Base-by-base conservation (phyloP, 2,329 filamentous ascomycete species). In the Stagonosporopsis chrysanthemi region DNA sequence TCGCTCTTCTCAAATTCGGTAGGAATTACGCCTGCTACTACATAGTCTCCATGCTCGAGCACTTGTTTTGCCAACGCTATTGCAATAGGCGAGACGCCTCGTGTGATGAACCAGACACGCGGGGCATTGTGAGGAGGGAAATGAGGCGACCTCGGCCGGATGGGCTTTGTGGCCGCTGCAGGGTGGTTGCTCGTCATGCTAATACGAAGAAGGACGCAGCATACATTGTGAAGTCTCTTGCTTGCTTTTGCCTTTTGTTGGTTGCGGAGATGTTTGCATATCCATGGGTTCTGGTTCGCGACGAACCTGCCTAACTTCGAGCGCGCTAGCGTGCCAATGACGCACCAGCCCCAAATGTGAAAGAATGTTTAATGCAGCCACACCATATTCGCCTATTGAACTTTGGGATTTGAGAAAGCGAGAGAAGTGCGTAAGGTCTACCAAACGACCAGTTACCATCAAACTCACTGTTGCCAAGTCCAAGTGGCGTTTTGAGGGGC, bases 91-190 rank as follows among this genome's bases (percentile, higher is more conserved):
- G 92, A 94, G 58, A 94, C 86, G 31, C 91, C 91, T 57, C 91
- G 89, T 11, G 93, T 97, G 64, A 99, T 81, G 72, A 99, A 88
- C 95, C 95, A 98, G 70, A 94, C 91, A 70, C 94, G 89, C 47
- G 93, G 92, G 46, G 82, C 83, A 71, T 83, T 82, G 75, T 87
- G 85, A 28, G 81, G 78, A 39, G 86, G 86, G 65, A 87, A 88
- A 58, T 84, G 84, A 40, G 80, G 80, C 8, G 75, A 76, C 31
- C 66, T 70, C 19, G 75, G 72, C 29, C 75, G 72, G 36, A 69
- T 62, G 28, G 73, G 71, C 57, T 73, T 71, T 9, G 45, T 28
- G 14, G 50, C 12, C 11, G 45, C n/a, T 14, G 29, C 45, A 42
- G 56, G 23, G 35, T 40, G 36, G 36, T 43, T 58, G 22, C 41